Percentiles rank a stretch among this genome's conserved stretches.
Evolutionary conservation across 345 rosid species (phyloP).

Genomic region (Gossypium arboreum): DNA sequence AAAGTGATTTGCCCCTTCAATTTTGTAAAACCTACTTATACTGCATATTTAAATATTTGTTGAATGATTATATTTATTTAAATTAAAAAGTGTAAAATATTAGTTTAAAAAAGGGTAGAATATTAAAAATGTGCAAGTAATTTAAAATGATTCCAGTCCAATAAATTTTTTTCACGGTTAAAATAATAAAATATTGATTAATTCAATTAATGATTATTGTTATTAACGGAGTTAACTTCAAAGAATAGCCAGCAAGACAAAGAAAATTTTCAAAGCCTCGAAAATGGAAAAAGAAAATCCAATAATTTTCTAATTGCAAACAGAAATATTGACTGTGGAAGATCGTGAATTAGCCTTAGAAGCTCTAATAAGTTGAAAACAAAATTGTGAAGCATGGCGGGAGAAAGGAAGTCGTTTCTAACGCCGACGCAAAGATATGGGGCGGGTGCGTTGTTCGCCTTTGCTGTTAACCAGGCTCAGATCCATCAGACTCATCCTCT

Average conservation of each 20-base stretch:
- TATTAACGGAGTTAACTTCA: neutral
- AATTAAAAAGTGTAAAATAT: too few species aligned
- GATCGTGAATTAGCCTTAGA: neutral
- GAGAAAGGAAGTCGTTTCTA: slow-evolving; percentile 43
- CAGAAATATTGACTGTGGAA: neutral
- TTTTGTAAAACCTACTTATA: too few species aligned
- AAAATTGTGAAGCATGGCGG: neutral
- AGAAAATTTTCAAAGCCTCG: neutral
- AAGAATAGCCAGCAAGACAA: neutral
- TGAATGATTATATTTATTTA: too few species aligned
- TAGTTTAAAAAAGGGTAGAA: too few species aligned
- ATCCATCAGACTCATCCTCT: slow-evolving; percentile 70
- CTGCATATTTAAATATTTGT: too few species aligned
- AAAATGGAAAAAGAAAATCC: neutral
- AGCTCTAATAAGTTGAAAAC: neutral
- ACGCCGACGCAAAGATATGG: slow-evolving; percentile 73
- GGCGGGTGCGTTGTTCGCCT: slow-evolving; percentile 72
- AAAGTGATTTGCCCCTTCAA: too few species aligned
- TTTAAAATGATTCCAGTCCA: too few species aligned
- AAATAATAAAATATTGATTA: too few species aligned
- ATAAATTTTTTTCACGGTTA: too few species aligned
- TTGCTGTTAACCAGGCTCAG: slow-evolving; percentile 87
- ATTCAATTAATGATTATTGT: neutral
- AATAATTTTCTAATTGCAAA: neutral
- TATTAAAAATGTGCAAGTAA: too few species aligned